Evolutionary conservation across 2,329 filamentous ascomycete species (phyloP).

Genomic region (Botrytis deweyae): DNA sequence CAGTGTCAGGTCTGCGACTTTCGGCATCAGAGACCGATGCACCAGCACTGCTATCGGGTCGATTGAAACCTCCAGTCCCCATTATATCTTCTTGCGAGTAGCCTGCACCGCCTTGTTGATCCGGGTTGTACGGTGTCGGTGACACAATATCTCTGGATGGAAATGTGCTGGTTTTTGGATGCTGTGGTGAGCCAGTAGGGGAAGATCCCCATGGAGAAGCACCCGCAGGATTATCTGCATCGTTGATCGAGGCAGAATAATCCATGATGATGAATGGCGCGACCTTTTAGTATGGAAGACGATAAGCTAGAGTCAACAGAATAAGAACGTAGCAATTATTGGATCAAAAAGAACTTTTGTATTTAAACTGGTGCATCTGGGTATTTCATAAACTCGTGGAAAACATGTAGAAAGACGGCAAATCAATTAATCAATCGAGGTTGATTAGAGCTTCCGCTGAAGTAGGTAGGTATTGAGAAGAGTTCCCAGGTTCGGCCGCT

Average conservation of each 20-base stretch:
- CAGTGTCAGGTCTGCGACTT: slow-evolving; percentile 35
- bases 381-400: slow-evolving; percentile 18
- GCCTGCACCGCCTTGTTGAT: slow-evolving; percentile 27
- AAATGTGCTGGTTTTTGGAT: slow-evolving; percentile 34
- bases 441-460: slow-evolving; percentile 14
- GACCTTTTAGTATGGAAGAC: slow-evolving; percentile 23
- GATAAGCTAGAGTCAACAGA: slow-evolving; percentile 10
- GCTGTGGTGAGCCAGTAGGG: slow-evolving; percentile 37
- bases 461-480: slow-evolving; percentile 20
- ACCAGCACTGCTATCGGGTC: slow-evolving; percentile 34
- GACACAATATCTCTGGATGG: slow-evolving; percentile 33
- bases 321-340: slow-evolving; percentile 19
- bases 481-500: slow-evolving; percentile 5
- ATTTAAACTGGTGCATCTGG: neutral
- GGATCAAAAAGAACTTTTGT: slow-evolving; percentile 2
- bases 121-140: slow-evolving; percentile 34
- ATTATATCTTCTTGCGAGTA: slow-evolving; percentile 35
- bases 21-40: slow-evolving; percentile 35
- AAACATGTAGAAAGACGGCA: slow-evolving; percentile 7
- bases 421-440: slow-evolving; percentile 5
- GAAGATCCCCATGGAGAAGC: slow-evolving; percentile 59
- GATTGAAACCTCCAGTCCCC: slow-evolving; percentile 30
- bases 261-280: slow-evolving; percentile 52
- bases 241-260: slow-evolving; percentile 58
- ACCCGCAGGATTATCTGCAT: slow-evolving; percentile 57